Percentiles rank a stretch among this genome's conserved stretches.
phyloP scores from a whole-genome alignment of 1,139 yeast species.

The Geotrichum carabidarum region DNA sequence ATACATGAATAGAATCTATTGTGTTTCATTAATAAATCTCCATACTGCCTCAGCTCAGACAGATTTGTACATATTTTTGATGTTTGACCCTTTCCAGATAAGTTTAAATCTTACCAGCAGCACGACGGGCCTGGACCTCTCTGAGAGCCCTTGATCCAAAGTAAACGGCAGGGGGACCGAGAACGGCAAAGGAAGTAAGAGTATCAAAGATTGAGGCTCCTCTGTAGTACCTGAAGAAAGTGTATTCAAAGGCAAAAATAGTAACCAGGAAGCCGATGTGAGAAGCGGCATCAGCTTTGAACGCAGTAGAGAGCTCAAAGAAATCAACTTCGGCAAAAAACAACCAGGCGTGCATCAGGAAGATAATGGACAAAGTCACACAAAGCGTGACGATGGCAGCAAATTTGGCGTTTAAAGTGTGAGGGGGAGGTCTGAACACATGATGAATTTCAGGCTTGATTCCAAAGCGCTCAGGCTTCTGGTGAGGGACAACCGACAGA shows the following conservation, averaged over 20 bases:
- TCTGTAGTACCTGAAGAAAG: slow-evolving; percentile 63
- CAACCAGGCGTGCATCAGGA: slow-evolving; percentile 28
- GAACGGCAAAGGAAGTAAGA: slow-evolving; percentile 47
- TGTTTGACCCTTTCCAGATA: not conserved
- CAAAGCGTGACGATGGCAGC: slow-evolving; percentile 50
- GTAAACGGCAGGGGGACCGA: slow-evolving; percentile 54
- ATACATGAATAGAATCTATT: too few relatives aligned
- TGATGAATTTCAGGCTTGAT: slow-evolving; percentile 62
- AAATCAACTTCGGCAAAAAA: slow-evolving; percentile 25
- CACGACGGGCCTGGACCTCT: slow-evolving; percentile 31
- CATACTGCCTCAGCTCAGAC: too few relatives aligned
- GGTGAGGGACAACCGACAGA: slow-evolving; percentile 8
- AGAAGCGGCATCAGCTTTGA: slow-evolving; percentile 38
- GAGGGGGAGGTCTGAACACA: slow-evolving; percentile 54
- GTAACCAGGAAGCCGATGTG: slow-evolving; percentile 47
- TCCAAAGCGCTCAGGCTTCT: slow-evolving; percentile 21
- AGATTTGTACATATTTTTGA: too few relatives aligned
- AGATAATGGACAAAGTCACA: slow-evolving; percentile 47
- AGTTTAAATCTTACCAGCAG: slow-evolving; percentile 20
- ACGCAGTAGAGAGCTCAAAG: slow-evolving; percentile 24
- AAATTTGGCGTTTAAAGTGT: slow-evolving; percentile 40
- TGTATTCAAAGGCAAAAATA: slow-evolving; percentile 55
- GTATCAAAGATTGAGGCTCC: slow-evolving; percentile 71
- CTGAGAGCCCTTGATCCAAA: slow-evolving; percentile 63
- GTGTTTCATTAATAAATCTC: too few relatives aligned